phyloP scores from a whole-genome alignment of 2,329 filamentous ascomycete genomes.

The Hymenoscyphus albidus region DNA sequence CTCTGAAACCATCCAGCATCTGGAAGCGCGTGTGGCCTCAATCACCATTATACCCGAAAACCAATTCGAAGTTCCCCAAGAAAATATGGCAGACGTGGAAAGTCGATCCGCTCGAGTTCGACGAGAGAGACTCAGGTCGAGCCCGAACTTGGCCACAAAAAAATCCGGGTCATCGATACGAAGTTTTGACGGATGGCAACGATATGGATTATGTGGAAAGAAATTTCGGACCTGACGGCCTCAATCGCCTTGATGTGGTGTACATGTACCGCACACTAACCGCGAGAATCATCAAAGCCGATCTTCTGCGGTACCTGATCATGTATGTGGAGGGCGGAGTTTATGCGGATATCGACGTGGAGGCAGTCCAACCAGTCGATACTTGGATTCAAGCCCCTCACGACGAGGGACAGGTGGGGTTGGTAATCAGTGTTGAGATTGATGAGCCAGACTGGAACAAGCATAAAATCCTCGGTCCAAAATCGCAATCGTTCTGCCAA shows the following conservation, averaged over 20 bases:
- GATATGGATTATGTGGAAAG: constrained; percentile 64
- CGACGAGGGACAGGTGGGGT: constrained; percentile 53
- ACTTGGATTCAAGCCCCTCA: constrained; percentile 61
- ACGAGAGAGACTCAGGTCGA: constrained; percentile 55
- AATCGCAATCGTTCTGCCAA: constrained; percentile 67
- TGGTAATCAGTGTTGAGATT: constrained; percentile 68
- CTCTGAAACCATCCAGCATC: constrained; percentile 11
- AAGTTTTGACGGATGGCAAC: constrained; percentile 57
- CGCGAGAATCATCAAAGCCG: constrained; percentile 63
- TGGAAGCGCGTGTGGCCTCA: constrained; percentile 8
- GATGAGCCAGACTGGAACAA: constrained; percentile 61
- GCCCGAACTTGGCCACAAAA: constrained; percentile 63
- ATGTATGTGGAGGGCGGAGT: constrained; percentile 55
- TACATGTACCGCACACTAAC: constrained; percentile 56
- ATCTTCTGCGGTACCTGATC: constrained; percentile 62
- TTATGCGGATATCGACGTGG: constrained; percentile 57
- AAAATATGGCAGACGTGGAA: constrained; percentile 82
- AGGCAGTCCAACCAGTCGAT: constrained; percentile 48
- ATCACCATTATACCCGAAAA: not conserved
- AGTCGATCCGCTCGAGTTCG: constrained; percentile 62
- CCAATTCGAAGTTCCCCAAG: constrained; percentile 46
- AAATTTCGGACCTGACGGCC: constrained; percentile 52
- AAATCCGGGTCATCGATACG: constrained; percentile 57
- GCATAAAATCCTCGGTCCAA: constrained; percentile 61
- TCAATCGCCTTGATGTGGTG: constrained; percentile 57